A percentile compares a stretch with the other conserved stretches of the same genome.
Conservation (phyloP, 192 early-diverging fungal genomes). For the Spizellomyces punctatus region DNA sequence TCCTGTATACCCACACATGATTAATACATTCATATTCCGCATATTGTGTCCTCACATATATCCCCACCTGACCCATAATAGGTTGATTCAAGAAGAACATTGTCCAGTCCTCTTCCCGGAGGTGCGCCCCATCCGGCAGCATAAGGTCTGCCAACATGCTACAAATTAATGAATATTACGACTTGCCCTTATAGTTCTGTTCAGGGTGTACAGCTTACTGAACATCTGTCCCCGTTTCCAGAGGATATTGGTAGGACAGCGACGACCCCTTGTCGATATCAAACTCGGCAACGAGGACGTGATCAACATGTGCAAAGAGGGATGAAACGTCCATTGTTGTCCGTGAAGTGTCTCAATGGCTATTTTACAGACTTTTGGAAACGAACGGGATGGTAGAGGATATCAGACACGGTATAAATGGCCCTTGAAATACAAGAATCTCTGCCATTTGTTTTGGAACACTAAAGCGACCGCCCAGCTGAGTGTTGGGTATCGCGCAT, state of each 20-base stretch:
- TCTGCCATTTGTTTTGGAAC: too few species aligned
- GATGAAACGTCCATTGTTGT: neutral
- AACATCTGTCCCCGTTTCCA: conserved; percentile 78
- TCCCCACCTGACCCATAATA: neutral
- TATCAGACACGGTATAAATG: too few species aligned
- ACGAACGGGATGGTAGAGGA: too few species aligned
- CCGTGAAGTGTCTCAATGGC: too few species aligned
- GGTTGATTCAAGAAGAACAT: conserved; percentile 82
- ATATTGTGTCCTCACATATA: too few species aligned
- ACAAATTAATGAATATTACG: neutral
- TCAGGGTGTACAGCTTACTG: conserved; percentile 53
- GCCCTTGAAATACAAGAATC: too few species aligned
- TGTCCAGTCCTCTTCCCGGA: conserved; percentile 93
- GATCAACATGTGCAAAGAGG: conserved; percentile 32
- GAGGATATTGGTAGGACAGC: conserved; percentile 86
- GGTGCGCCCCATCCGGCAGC: conserved; percentile 93
- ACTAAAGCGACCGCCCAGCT: too few species aligned
- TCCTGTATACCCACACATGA: too few species aligned
- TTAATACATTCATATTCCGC: too few species aligned
- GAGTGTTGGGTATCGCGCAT: too few species aligned
- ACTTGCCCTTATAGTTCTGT: neutral
- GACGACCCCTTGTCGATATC: conserved; percentile 93
- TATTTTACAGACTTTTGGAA: too few species aligned
- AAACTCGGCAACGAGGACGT: conserved; percentile 88
- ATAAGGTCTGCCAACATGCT: conserved; percentile 93